phyloP scores from a whole-genome alignment of 139 green algal species.

The Pleodorina starrii region DNA sequence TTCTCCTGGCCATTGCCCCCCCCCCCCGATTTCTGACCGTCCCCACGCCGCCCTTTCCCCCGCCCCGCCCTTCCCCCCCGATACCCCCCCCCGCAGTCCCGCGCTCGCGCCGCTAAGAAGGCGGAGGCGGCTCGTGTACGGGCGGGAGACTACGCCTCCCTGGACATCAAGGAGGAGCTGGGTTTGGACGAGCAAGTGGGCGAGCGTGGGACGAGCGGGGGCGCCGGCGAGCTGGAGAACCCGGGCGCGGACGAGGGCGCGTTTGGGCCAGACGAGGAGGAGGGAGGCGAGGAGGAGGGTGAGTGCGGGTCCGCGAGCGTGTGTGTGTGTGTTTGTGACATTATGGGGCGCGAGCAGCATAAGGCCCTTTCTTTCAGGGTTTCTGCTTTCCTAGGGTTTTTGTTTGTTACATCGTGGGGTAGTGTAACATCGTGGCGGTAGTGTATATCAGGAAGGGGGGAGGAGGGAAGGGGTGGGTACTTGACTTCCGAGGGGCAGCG shows the following conservation, averaged over 20 bases:
- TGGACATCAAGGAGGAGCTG: constrained; percentile 20
- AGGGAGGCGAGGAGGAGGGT: not conserved
- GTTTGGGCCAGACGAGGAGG: not conserved
- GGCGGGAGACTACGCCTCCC: constrained; percentile 30
- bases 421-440: too few species aligned
- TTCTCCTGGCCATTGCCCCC: too few species aligned
- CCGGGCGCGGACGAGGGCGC: constrained; percentile 24
- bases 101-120: constrained; percentile 1
- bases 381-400: too few species aligned
- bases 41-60: not conserved
- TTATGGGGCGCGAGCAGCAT: too few species aligned
- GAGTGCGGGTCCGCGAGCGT: too few species aligned
- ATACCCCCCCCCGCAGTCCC: not conserved
- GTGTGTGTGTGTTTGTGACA: too few species aligned
- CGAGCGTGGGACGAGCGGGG: not conserved
- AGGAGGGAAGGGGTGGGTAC: not conserved
- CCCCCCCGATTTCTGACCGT: too few species aligned
- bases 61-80: not conserved
- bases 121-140: not conserved
- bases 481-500: too few species aligned
- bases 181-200: not conserved
- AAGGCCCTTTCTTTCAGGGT: too few species aligned
- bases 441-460: too few species aligned
- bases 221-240: not conserved
- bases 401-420: too few species aligned